phyloP scores from a whole-genome alignment of 169 alveolate species.

The Plasmodium inui region DNA sequence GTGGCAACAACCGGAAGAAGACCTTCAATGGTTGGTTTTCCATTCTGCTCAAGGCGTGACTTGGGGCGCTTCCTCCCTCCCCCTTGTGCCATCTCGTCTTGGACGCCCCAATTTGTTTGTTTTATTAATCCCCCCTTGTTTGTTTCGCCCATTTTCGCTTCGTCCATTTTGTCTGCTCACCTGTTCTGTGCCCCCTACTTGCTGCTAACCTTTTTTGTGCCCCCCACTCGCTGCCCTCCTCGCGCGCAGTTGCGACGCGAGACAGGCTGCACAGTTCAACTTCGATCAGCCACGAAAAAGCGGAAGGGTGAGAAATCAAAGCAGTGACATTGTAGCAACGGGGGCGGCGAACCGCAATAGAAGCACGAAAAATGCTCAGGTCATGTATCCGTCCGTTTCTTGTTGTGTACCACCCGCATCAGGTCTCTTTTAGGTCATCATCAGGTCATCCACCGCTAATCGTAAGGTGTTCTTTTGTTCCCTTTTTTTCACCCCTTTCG shows the following conservation, averaged over 20 bases:
- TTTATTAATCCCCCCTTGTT: neutral
- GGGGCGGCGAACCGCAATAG: neutral
- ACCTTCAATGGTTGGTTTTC: constrained; percentile 71
- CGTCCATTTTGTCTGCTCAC: neutral
- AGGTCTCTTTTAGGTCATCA: neutral
- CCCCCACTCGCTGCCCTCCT: neutral
- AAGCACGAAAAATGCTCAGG: neutral
- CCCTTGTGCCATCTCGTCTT: neutral
- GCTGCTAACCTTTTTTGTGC: neutral
- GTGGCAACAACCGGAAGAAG: neutral
- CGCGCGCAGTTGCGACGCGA: neutral
- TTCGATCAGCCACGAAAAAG: neutral
- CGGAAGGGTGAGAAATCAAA: neutral
- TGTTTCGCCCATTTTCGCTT: neutral
- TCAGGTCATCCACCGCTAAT: neutral
- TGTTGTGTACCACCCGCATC: neutral
- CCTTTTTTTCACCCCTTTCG: neutral
- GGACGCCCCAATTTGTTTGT: neutral
- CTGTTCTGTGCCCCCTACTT: neutral
- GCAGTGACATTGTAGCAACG: neutral
- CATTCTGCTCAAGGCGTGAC: constrained; percentile 17
- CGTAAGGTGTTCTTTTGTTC: neutral
- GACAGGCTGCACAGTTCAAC: neutral
- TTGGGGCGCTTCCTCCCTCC: neutral
- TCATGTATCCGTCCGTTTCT: neutral